Conservation (phyloP, 441 rosid genomes). For the Gossypium schwendimanii region DNA sequence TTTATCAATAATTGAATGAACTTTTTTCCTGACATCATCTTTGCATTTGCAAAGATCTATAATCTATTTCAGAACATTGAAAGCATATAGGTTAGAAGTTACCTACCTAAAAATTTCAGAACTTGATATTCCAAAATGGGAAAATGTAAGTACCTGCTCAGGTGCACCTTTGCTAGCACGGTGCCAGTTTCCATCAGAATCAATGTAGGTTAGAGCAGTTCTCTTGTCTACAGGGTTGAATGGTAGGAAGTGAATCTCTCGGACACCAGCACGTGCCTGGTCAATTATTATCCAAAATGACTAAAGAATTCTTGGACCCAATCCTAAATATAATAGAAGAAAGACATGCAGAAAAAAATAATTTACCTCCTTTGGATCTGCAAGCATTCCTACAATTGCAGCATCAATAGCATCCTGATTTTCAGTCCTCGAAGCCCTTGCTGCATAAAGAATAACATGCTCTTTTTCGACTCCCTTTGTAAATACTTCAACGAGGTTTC, state of each 20-base stretch:
- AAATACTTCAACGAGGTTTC: conserved; percentile 65
- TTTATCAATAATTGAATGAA: conserved; percentile 65
- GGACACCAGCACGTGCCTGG: conserved; percentile 69
- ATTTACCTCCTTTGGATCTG: conserved; percentile 79
- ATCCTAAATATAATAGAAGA: not conserved
- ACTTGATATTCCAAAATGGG: not conserved
- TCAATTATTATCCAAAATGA: conserved; percentile 1
- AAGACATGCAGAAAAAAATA: not conserved
- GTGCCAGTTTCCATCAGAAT: conserved; percentile 68
- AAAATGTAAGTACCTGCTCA: conserved; percentile 50
- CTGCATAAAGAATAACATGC: conserved; percentile 70
- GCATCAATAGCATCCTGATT: conserved; percentile 99
- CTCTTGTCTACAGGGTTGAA: conserved; percentile 88
- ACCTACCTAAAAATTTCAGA: not conserved
- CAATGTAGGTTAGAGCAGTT: conserved; percentile 81
- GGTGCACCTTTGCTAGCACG: conserved; percentile 92
- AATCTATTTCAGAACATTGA: conserved; percentile 32
- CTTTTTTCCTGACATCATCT: conserved; percentile 67
- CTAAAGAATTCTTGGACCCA: not conserved
- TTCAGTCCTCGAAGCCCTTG: conserved; percentile 88
- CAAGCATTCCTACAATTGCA: conserved; percentile 94
- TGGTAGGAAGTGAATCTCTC: conserved; percentile 76
- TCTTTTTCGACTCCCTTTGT: conserved; percentile 78
- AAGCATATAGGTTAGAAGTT: not conserved
- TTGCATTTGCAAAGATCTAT: conserved; percentile 55